Conservation (phyloP, 1,139 yeast species). For the Saccharomyces pastorianus region DNA sequence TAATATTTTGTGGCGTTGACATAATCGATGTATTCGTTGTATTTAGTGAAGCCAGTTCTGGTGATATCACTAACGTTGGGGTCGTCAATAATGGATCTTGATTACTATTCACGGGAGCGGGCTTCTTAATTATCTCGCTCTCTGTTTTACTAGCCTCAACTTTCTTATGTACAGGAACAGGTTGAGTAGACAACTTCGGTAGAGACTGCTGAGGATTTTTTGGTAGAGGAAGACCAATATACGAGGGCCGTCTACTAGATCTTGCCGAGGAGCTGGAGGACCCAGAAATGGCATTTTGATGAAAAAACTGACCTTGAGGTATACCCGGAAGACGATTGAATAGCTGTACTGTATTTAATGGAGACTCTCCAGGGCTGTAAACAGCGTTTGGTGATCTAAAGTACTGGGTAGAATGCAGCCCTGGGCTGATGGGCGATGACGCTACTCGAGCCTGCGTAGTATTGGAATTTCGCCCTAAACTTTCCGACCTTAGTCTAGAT, state of each 20-base stretch:
- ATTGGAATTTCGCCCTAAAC: neutral
- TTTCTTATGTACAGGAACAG: neutral
- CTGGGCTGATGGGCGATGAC: constrained; percentile 10
- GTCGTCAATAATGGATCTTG: constrained; percentile 11
- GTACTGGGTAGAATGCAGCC: constrained; percentile 6
- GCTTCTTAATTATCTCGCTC: neutral
- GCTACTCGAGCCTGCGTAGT: constrained; percentile 1
- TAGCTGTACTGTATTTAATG: constrained; percentile 7
- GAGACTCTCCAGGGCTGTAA: constrained; percentile 9
- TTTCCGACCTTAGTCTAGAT: constrained; percentile 1
- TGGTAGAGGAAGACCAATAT: constrained; percentile 5
- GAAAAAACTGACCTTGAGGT: constrained; percentile 3
- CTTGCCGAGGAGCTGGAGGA: constrained; percentile 10
- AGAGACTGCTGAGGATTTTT: neutral
- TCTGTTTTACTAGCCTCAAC: neutral
- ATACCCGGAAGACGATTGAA: constrained; percentile 11
- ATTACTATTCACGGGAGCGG: neutral
- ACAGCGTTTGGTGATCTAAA: constrained; percentile 10
- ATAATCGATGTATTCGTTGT: constrained; percentile 17
- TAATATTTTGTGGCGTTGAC: constrained; percentile 10
- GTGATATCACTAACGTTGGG: constrained; percentile 21
- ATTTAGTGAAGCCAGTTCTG: constrained; percentile 19
- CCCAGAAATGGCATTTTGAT: neutral
- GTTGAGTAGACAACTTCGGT: constrained; percentile 1
- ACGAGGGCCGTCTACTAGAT: constrained; percentile 12